Conservation (phyloP, 1,284 basidiomycete species). For the Leccinum laetum region DNA sequence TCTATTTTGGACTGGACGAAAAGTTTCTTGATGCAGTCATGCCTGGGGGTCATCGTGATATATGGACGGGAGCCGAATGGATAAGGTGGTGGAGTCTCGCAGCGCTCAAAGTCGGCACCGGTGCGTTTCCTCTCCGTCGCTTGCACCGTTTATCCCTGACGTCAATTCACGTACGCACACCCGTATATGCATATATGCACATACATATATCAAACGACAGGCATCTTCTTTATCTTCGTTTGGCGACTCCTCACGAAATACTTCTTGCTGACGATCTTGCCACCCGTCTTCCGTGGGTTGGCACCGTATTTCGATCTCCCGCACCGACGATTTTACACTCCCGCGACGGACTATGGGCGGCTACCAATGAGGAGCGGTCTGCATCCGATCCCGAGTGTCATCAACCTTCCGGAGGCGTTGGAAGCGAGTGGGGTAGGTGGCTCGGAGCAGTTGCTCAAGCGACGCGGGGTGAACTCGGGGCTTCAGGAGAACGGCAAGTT, state of each 20-base stretch:
- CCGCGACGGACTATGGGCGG: constrained; percentile 81
- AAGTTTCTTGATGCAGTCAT: constrained; percentile 42
- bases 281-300: constrained; percentile 78
- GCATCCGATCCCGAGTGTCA: constrained; percentile 80
- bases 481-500: constrained; percentile 7
- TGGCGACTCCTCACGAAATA: constrained; percentile 88
- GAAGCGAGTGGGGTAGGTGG: constrained; percentile 34
- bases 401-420: constrained; percentile 64
- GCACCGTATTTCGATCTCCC: constrained; percentile 67
- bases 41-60: constrained; percentile 53
- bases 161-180: not conserved
- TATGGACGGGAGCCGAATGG: constrained; percentile 47
- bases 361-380: constrained; percentile 64
- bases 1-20: constrained; percentile 37
- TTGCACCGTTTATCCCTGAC: not conserved
- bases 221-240: constrained; percentile 73
- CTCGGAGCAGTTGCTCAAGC: constrained; percentile 25
- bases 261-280: constrained; percentile 70
- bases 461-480: constrained; percentile 9
- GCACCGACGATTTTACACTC: constrained; percentile 81
- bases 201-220: constrained; percentile 15
- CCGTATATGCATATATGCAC: not conserved
- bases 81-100: constrained; percentile 58
- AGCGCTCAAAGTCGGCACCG: constrained; percentile 65
- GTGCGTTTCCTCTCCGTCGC: constrained; percentile 26